A percentile compares a stretch with the other conserved stretches of the same genome.
Conservation (phyloP, 2,329 filamentous ascomycete species). For the Colletotrichum kahawae region DNA sequence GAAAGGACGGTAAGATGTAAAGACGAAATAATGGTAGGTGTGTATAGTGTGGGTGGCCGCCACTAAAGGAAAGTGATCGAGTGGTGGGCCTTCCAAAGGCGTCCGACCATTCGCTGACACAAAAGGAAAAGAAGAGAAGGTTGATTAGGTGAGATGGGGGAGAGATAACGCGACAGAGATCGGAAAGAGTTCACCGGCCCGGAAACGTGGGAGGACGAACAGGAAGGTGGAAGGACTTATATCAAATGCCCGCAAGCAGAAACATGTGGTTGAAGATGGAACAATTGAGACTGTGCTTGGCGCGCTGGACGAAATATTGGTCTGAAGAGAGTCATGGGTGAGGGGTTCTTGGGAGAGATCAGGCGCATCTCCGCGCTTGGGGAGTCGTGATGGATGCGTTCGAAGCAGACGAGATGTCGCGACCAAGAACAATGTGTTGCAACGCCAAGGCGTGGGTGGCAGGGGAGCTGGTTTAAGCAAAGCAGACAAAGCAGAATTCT, state of each 20-base stretch:
- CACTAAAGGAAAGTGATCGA: constrained; percentile 7
- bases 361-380: neutral
- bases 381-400: constrained; percentile 10
- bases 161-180: neutral
- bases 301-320: neutral
- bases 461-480: neutral
- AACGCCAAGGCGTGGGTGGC: neutral
- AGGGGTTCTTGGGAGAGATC: neutral
- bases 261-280: neutral
- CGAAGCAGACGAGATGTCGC: constrained; percentile 13
- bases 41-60: neutral
- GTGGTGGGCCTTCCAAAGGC: constrained; percentile 14
- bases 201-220: neutral
- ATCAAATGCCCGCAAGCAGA: neutral
- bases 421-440: constrained; percentile 10
- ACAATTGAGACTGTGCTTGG: neutral
- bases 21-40: neutral
- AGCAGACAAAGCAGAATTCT: neutral
- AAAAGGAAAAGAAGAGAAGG: neutral
- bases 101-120: constrained; percentile 4
- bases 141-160: neutral
- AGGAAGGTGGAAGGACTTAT: constrained; percentile 10
- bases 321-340: neutral
- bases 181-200: neutral
- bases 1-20: neutral